Evolutionary conservation across 441 rosid species (phyloP), one percentile per base, ranked within the genome.

Genomic region (Croton laevigatus): DNA sequence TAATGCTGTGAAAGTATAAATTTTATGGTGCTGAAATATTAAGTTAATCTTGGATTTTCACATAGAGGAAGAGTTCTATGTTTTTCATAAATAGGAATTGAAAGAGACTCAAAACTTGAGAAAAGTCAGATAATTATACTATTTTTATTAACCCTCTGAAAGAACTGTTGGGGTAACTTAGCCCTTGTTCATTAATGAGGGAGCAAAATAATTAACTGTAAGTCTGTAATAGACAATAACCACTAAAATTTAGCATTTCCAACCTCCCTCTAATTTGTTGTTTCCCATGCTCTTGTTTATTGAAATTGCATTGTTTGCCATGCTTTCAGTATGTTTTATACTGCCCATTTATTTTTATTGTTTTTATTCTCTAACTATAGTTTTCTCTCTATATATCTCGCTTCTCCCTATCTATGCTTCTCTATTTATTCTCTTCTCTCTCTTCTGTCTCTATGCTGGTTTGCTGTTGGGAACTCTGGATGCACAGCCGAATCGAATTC

Each of bases 401-500:
- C 74, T 65, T 81, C 84, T 80, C 70, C 73, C 83, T 84, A 49
- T 75, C 80, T 82, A 62, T 84, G 57, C 78, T 78, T 78, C 83
- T 80, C 85, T 80, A 65, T 85, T 84, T 79, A 79, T 80, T 79
- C 83, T 79, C 81, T 81, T 83, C 83, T 82, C 79, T 83, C 81
- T 83, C 81, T 78, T 81, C 80, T 82, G 77, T 88, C 87, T 86
- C 80, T 74, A 59, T 83, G 91, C 83, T 77, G 89, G 86, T 81
- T 78, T 85, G 79, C 84, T 84, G 73, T 79, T 75, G 86, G 87
- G 82, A 81, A 79, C 81, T 76, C 77, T 73, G 88, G 89, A 85
- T 80, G 88, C 81, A 38, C 91, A 95, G 98, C 99, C 98, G 51
- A 95, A 93, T 79, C 97, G 99, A 79, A 95, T 95, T 83, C 96